phyloP scores from a whole-genome alignment of 495 filamentous ascomycete species.

The Xeromyces bisporus region DNA sequence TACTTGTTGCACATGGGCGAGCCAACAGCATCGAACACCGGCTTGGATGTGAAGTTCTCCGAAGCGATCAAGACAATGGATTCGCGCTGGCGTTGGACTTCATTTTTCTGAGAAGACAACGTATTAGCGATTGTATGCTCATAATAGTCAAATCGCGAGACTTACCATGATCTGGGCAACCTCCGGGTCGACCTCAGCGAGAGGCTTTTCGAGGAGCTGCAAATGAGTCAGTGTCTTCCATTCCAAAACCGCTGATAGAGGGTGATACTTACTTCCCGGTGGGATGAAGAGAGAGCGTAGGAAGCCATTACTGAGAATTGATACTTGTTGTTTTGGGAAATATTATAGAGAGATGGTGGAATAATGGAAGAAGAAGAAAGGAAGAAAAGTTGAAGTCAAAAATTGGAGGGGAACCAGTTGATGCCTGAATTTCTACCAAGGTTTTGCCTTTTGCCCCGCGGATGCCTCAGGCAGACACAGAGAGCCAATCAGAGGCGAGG shows the following conservation, averaged over 20 bases:
- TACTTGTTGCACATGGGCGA: conserved; percentile 99
- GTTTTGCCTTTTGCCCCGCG: background rate
- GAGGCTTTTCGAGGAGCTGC: conserved; percentile 78
- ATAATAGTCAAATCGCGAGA: no score
- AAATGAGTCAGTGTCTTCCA: conserved; percentile 38
- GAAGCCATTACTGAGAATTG: conserved; percentile 36
- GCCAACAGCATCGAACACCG: conserved; percentile 87
- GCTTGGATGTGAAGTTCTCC: conserved; percentile 97
- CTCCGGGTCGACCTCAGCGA: conserved; percentile 76
- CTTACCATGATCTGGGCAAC: conserved; percentile 86
- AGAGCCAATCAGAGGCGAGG: background rate
- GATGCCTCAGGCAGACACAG: no score
- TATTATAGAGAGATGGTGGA: background rate
- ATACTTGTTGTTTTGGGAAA: background rate
- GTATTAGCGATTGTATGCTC: no score
- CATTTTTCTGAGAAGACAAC: conserved; percentile 74
- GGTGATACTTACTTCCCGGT: conserved; percentile 58
- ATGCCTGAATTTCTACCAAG: conserved; percentile 3
- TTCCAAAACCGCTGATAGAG: no score
- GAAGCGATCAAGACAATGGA: conserved; percentile 98
- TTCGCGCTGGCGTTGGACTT: conserved; percentile 94
- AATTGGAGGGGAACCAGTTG: conserved; percentile 5
- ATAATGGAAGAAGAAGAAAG: conserved; percentile 4
- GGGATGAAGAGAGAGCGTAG: conserved; percentile 78
- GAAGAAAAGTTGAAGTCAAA: conserved; percentile 1